These are phyloP conservation scores for Thermochaetoides thermophila DNA, from an alignment of 495 filamentous ascomycete genomes.

Conservation along the genomic window DNA sequence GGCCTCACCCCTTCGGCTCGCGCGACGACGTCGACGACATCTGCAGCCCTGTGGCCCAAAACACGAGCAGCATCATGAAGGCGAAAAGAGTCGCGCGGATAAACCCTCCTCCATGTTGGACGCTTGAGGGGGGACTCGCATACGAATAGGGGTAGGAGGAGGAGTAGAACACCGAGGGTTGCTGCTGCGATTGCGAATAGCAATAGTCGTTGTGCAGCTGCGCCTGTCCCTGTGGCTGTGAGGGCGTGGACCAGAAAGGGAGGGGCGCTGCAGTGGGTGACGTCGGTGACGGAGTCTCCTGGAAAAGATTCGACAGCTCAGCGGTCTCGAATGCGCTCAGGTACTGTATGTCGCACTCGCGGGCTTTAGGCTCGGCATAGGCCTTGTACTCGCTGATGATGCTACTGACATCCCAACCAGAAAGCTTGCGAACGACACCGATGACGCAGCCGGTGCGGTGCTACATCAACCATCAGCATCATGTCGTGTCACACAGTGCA, in stretches of 20 bases:
- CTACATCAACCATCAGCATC: conserved; percentile 24
- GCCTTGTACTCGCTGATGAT: conserved; percentile 52
- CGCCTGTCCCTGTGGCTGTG: too few relatives aligned
- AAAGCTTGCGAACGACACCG: conserved; percentile 51
- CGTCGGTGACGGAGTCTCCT: neutral
- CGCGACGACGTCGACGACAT: neutral
- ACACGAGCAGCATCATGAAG: conserved; percentile 14
- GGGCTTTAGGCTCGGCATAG: conserved; percentile 50
- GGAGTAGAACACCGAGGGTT: too few relatives aligned
- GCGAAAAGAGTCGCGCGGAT: conserved; percentile 13
- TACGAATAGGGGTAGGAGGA: too few relatives aligned
- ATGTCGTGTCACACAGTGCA: too few relatives aligned
- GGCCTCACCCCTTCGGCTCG: neutral
- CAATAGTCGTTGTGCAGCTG: too few relatives aligned
- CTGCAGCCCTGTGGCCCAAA: conserved; percentile 11
- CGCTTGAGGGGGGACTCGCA: too few relatives aligned
- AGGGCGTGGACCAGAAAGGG: too few relatives aligned
- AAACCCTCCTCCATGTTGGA: too few relatives aligned
- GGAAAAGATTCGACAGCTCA: conserved; percentile 15
- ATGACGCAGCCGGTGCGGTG: conserved; percentile 77
- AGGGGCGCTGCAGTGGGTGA: neutral
- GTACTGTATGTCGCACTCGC: conserved; percentile 38
- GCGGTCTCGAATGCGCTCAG: conserved; percentile 26
- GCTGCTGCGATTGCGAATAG: too few relatives aligned
- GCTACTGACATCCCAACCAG: conserved; percentile 40